phyloP scores from a whole-genome alignment of 306 rosid genomes.

The Abrus precatorius region DNA sequence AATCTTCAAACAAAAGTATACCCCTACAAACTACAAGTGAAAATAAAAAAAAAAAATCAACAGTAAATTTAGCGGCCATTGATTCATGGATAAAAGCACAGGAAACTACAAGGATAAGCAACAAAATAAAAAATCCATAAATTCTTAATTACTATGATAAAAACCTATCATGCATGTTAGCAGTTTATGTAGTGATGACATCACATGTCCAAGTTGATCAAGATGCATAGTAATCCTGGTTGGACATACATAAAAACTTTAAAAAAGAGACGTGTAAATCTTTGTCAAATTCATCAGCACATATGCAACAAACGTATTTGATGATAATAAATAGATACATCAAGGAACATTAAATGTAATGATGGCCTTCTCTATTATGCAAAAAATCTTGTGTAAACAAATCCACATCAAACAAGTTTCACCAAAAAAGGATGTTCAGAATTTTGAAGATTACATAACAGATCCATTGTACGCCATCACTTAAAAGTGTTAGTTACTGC shows the following conservation, averaged over 20 bases:
- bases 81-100: neutral
- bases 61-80: neutral
- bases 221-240: neutral
- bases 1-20: too few species aligned
- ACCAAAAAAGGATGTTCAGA: neutral
- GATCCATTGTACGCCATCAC: too few species aligned
- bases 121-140: neutral
- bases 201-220: neutral
- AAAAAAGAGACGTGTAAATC: neutral
- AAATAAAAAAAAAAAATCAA: constrained; percentile 5
- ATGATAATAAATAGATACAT: neutral
- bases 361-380: neutral
- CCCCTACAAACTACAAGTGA: constrained; percentile 3
- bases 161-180: neutral
- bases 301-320: neutral
- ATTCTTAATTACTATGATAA: neutral
- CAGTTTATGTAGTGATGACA: neutral
- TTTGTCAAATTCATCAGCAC: neutral
- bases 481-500: neutral
- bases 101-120: neutral
- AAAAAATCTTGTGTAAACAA: neutral
- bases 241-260: neutral
- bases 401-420: constrained; percentile 28
- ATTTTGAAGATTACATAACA: neutral
- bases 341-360: neutral